Evolutionary conservation across 306 rosid species (phyloP), one percentile per base, ranked within the genome.

Genomic region (Lathyrus aphaca): DNA sequence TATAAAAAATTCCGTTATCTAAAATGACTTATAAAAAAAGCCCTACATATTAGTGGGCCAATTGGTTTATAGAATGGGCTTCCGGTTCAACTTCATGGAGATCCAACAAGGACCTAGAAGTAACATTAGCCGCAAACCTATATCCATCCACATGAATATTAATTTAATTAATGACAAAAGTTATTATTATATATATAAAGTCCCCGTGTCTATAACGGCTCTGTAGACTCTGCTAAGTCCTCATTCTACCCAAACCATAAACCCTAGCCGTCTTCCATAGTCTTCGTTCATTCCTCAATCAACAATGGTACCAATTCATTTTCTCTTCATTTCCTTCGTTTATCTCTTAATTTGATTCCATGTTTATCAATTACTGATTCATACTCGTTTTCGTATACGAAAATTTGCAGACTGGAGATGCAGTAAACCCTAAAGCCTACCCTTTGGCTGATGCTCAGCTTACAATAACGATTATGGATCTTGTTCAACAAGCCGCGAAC

Each of bases 401-500:
- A 45, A 59, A 46, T 16, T 71, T 68, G 85, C 87, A 90, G 93
- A 84, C 93, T 1, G 96, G 82, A 71, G 98, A 90, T 58, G 78
- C 85, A 71, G 96, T 88, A 55, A 90, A 90, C 75, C 88, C 98
- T 2, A 93, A 93, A 49, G 97, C 94, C 0, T 93, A 93, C 58
- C 98, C 97, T 13, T 71, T 90, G 88, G 96, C 96, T 0, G 96
- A 93, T 67, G 74, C 97, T 0, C 97, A 93, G 66, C 85, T 93
- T 18, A 67, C 87, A 0, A 86, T 90, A 49, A 90, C 97, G 12
- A 90, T 90, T 3, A 37, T 93, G 64, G 97, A 93, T 42, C 96
- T 93, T 72, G 87, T 90, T 77, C 98, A 93, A 62, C 98, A 93
- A 76, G 96, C 97, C 53, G 79, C 95, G 14, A 88, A 93, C 68